Base-by-base conservation (phyloP, 768 basidiomycete species). In the Boletus subparvulus region DNA sequence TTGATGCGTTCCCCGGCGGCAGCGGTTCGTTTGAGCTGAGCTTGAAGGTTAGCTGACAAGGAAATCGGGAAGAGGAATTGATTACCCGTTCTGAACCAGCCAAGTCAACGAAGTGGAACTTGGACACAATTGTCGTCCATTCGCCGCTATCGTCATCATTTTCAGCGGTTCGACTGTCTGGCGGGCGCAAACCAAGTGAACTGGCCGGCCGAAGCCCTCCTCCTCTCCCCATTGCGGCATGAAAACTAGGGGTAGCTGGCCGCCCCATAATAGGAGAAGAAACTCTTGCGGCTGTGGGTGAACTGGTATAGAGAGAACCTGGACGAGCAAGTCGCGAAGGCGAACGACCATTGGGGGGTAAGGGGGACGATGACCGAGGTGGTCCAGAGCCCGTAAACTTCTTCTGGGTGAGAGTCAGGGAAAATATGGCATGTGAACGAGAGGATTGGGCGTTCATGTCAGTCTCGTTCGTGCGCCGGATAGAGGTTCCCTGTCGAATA, bases 401-500 rank as follows among this genome's bases (percentile, higher is more conserved):
- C 78, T 89, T 92, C 75, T 98, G 96, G 4, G 86, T 91, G 52
- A 99, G 78, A 13, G 93, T 97, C 50, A 99, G 79, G 39, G 96
- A 98, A 75, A 99, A 98, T 73, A 99, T 98, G 60, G 97, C 97
- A 81, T 99, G 97, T 30, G 94, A 97, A 55, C 97, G 89, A 40
- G 96, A 98, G 2, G 92, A 94, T 71, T 97, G 94, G 26, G 96
- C 93, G 71, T 99, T 99, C 96, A 98, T 98, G 68, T 94, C 92
- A 33, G 97, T 99, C 72, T 95, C 92, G 60, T 96, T 95, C 11
- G 97, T 98, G 53, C 95, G 86, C 32, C 97, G 83, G 42, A 96
- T 89, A 16, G 91, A 83, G 9, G 94, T 89, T 19, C 97, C 97
- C 62, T 91, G 86, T 59, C 89, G 87, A 54, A 99, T 84, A 52